Evolutionary conservation across 129 eudicot genomes (phyloP).

Genomic region (Heracleum sosnowskyi): DNA sequence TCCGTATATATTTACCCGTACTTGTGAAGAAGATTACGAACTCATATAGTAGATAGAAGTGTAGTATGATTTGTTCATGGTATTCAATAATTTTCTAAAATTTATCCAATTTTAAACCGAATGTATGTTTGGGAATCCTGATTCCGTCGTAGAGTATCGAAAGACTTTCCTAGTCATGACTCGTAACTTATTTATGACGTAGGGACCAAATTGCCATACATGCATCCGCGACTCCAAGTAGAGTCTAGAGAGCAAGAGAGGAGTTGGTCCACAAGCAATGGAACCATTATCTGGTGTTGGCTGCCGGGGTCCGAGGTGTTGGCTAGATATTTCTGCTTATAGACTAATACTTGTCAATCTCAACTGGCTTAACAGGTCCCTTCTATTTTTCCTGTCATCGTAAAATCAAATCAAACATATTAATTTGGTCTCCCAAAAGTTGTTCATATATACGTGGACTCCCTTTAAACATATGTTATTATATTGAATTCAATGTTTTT

Average conservation of each 20-base stretch:
- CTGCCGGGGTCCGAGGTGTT: background rate
- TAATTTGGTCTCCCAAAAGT: background rate
- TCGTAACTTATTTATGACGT: no score
- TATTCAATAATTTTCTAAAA: no score
- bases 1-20: no score
- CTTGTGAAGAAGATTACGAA: background rate
- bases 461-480: no score
- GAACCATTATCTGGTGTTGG: background rate
- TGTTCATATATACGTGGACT: background rate
- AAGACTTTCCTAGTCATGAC: no score
- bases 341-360: background rate
- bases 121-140: no score
- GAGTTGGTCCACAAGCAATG: slow-evolving; percentile 2
- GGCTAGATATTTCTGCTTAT: background rate
- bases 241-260: background rate
- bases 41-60: no score
- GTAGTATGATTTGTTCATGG: no score
- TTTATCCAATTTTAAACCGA: no score
- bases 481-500: no score
- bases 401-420: background rate
- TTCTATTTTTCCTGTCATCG: background rate
- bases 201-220: background rate
- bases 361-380: background rate
- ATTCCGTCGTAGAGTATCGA: no score
- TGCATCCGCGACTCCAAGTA: background rate